Evolutionary conservation across 31 red algal genomes (phyloP), one percentile per base, ranked within the genome.

Genomic region (Asparagopsis taxiformis): DNA sequence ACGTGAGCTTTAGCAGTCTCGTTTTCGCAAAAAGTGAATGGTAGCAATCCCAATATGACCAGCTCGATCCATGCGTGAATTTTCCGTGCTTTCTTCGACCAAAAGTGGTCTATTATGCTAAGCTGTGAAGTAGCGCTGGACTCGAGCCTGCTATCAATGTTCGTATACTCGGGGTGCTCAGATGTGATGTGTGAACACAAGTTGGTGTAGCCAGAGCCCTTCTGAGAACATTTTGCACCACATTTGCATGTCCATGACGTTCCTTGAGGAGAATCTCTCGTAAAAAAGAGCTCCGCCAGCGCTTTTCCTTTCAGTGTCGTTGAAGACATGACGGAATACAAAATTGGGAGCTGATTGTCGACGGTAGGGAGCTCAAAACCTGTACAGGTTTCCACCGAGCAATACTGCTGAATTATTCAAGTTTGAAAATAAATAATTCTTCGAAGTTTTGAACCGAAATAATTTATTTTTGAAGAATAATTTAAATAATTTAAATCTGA

Each of bases 141-240:
- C 0, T 24, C 26, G 21, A 24, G 52, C 21, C 0, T 24, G 26
- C 26, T 55, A 24, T 24, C 52, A 24, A 55, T 55, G 21, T 0
- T 19, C 52, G 21, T 55, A 55, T 55, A 24, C 52, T 55, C 0
- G 26, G 52, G 13, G 0, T 55, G 5, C 21, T 55, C 21, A 55
- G 21, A 0, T 7, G 0, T 0, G 26, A 55, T 15, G 52, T 55
- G 5, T 19, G 52, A 55, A 24, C 21, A 55, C 52, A 55, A 0
- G 26, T 55, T 55, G 52, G 5, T 55, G 13, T 55, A 55, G 13
- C 52, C 52, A 15, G 52, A 24, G 52, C 52, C 52, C 26, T 55
- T 55, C 4, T 0, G 52, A 5, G 21, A 24, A 24, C 21, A 5
- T 15, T 24, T 24, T 55, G 21, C 13, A 24, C 52, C 52, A 15